Conservation (phyloP, 2,329 filamentous ascomycete species). For the Calonectria pseudoturangicola region DNA sequence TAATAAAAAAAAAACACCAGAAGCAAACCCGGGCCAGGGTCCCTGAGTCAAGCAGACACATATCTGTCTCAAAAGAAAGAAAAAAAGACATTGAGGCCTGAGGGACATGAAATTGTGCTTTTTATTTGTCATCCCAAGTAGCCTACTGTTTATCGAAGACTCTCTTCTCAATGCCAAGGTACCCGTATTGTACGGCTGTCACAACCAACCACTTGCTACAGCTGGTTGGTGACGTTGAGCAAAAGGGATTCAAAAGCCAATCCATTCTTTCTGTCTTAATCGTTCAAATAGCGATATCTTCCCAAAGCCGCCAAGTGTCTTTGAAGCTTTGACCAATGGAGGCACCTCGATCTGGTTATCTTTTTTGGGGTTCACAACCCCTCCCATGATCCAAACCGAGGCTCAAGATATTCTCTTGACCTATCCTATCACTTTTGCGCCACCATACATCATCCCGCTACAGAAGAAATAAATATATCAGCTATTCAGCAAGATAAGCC, state of each 20-base stretch:
- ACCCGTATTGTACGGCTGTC: neutral
- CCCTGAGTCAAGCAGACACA: neutral
- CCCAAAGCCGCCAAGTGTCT: neutral
- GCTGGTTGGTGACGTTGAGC: neutral
- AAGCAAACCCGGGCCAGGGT: neutral
- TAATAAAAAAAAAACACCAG: neutral
- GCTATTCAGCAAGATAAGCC: neutral
- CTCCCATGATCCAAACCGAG: neutral
- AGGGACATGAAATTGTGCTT: neutral
- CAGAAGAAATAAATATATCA: neutral
- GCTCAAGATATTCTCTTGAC: neutral
- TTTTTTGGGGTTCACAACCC: neutral
- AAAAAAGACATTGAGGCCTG: neutral
- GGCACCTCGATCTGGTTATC: neutral
- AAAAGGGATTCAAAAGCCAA: neutral
- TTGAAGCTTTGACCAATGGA: neutral
- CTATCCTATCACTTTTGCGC: neutral
- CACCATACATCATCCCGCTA: neutral
- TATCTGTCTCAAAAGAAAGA: neutral
- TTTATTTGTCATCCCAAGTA: neutral
- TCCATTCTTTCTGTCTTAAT: neutral
- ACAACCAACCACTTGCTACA: neutral
- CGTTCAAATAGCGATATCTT: neutral
- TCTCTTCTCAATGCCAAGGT: neutral
- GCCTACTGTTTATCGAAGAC: neutral